Base-by-base conservation (phyloP, 2,329 filamentous ascomycete genomes). In the Paraphaeosphaeria minitans region DNA sequence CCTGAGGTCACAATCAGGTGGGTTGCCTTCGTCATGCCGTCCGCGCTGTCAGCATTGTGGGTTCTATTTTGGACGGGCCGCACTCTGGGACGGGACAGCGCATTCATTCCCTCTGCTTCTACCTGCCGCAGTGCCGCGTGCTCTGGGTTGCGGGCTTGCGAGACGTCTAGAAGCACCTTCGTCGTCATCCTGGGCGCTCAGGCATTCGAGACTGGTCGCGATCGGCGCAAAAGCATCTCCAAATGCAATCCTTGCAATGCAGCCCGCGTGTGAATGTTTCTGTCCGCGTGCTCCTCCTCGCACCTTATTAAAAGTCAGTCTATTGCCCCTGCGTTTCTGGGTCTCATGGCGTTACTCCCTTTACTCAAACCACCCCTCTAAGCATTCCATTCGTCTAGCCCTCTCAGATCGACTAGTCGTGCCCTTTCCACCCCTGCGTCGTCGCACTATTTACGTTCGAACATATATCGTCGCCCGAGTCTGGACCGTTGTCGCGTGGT, bases 261-360 rank as follows among this genome's bases (percentile, higher is more conserved):
- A 10, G 46, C 62, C 59, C 57, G 49, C 54, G 7, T 39, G 33
- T 53, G 54, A 58, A 47, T 60, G 59, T 52, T 47, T 29, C 41
- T 55, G 59, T 58, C 57, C 60, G 66, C 62, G 62, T 64, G 61
- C 62, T 61, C 59, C 35, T 50, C 53, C 35, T 53, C 51, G 45
- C 31, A 29, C 47, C 13, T 60, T 66, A 61, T 60, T 66, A 61
- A 68, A 68, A 65, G 58, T 68, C 66, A 66, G 63, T 56, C 45
- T 52, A 31, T 56, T 59, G 42, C 56, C 65, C 66, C 53, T 57
- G 54, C 47, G 42, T 47, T 13, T 49, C 27, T 12, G 48, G 57
- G 39, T 39, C 43, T 51, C 48, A 48, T 56, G 51, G 43, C 51
- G 50, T 42, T 49, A n/a, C 19, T 16, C 41, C 41, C 29, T 31